A percentile compares a stretch with the other conserved stretches of the same genome.
These are phyloP conservation scores for Citrus australasica DNA, from an alignment of 345 rosid species.

Conservation along the genomic window DNA sequence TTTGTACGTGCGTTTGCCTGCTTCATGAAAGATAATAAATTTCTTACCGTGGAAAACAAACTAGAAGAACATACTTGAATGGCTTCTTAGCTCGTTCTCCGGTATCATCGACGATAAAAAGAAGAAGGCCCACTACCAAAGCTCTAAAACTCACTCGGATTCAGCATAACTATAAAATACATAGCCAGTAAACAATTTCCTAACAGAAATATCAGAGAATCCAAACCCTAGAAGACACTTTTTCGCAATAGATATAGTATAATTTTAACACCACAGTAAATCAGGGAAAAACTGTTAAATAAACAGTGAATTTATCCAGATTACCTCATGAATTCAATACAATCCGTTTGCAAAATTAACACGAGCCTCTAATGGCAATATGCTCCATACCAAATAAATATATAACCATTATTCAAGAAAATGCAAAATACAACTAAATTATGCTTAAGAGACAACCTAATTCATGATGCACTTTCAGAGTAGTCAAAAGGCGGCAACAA, in stretches of 20 bases:
- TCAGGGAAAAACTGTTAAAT: neutral
- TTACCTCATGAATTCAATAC: neutral
- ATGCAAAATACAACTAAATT: neutral
- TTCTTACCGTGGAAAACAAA: too few species aligned
- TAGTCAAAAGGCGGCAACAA: constrained; percentile 1
- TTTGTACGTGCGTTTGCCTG: too few species aligned
- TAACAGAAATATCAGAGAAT: neutral
- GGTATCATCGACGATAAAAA: too few species aligned
- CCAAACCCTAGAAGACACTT: neutral
- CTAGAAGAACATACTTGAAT: too few species aligned
- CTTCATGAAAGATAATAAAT: too few species aligned
- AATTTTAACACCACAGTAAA: too few species aligned
- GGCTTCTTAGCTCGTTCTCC: too few species aligned
- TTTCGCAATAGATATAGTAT: neutral
- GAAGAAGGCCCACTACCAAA: neutral
- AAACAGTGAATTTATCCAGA: constrained; percentile 1
- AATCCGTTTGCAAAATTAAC: neutral
- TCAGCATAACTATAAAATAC: neutral
- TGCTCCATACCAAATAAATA: neutral
- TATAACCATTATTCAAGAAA: constrained; percentile 2
- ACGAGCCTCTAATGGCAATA: neutral
- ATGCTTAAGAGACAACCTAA: constrained; percentile 2
- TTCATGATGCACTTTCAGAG: constrained; percentile 1
- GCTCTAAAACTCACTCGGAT: neutral
- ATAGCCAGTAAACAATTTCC: neutral